These are phyloP conservation scores for Lycium barbarum DNA, from an alignment of 257 asterid species.

Conservation along the genomic window DNA sequence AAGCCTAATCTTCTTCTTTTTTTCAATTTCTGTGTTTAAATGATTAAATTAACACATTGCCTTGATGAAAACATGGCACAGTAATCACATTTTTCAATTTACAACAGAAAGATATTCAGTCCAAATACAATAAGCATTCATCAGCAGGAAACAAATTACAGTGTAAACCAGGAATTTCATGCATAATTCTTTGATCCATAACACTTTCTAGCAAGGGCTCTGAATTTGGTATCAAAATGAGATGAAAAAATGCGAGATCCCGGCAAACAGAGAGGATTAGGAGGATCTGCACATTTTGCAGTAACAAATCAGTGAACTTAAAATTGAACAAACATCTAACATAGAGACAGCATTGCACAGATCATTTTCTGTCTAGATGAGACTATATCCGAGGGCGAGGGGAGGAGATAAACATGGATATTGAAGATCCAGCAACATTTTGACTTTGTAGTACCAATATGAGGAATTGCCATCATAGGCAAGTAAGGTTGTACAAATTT, in stretches of 20 bases:
- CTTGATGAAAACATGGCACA: background rate
- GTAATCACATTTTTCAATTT: background rate
- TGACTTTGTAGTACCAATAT: background rate
- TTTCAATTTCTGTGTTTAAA: background rate
- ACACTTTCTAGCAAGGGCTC: background rate
- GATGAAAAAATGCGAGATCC: background rate
- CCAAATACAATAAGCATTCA: too few relatives aligned
- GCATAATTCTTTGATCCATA: too few relatives aligned
- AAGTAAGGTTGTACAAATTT: background rate
- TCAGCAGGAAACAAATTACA: too few relatives aligned
- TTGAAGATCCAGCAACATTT: background rate
- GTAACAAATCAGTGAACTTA: background rate
- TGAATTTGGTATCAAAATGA: background rate
- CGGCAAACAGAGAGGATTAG: background rate
- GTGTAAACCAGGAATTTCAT: too few relatives aligned
- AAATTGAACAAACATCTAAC: too few relatives aligned
- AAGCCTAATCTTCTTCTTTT: too few relatives aligned
- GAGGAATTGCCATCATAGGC: background rate
- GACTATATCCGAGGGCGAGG: background rate
- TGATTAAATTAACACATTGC: background rate
- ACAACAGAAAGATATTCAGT: background rate
- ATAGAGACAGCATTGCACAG: too few relatives aligned
- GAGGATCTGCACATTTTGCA: background rate
- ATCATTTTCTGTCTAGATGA: too few relatives aligned
- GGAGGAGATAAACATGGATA: too few relatives aligned